Percentiles rank a stretch among this genome's conserved stretches.
These are phyloP conservation scores for Ascochyta rabiei DNA, from an alignment of 2,329 filamentous ascomycete species.

Conservation along the genomic window DNA sequence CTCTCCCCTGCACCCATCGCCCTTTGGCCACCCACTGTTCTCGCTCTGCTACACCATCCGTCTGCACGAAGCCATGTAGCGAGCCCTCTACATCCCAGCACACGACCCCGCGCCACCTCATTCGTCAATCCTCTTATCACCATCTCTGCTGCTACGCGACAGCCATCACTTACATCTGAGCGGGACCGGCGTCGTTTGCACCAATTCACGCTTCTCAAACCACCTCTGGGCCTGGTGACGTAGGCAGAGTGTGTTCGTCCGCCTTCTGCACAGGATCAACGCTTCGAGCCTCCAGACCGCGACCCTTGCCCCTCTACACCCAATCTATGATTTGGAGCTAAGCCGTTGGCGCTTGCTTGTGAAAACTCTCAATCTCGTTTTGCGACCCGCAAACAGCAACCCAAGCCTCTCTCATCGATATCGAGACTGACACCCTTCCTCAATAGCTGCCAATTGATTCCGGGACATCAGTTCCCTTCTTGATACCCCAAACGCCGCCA, in stretches of 20 bases:
- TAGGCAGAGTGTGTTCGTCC: slow-evolving; percentile 21
- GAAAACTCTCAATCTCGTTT: slow-evolving; percentile 11
- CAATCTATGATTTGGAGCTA: slow-evolving; percentile 30
- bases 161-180: slow-evolving; percentile 35
- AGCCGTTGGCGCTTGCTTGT: slow-evolving; percentile 15
- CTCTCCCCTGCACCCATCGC: slow-evolving; percentile 23
- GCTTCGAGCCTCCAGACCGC: slow-evolving; percentile 11
- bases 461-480: slow-evolving; percentile 35
- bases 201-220: slow-evolving; percentile 23
- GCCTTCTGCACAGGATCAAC: slow-evolving; percentile 19
- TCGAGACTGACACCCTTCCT: slow-evolving; percentile 19
- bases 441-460: slow-evolving; percentile 21
- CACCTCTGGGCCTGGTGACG: slow-evolving; percentile 27
- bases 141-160: slow-evolving; percentile 24
- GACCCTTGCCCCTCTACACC: slow-evolving; percentile 13
- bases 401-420: neutral
- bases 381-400: slow-evolving; percentile 7
- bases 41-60: slow-evolving; percentile 19
- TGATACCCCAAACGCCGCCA: slow-evolving; percentile 33
- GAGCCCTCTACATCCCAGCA: slow-evolving; percentile 19
- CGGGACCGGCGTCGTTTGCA: slow-evolving; percentile 32
- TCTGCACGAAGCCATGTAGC: slow-evolving; percentile 32
- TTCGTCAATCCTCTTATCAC: slow-evolving; percentile 46
- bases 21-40: slow-evolving; percentile 20
- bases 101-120: slow-evolving; percentile 39